A percentile compares a stretch with the other conserved stretches of the same genome.
phyloP scores from a whole-genome alignment of 768 basidiomycete species.

The Candolleomyces aberdarensis region DNA sequence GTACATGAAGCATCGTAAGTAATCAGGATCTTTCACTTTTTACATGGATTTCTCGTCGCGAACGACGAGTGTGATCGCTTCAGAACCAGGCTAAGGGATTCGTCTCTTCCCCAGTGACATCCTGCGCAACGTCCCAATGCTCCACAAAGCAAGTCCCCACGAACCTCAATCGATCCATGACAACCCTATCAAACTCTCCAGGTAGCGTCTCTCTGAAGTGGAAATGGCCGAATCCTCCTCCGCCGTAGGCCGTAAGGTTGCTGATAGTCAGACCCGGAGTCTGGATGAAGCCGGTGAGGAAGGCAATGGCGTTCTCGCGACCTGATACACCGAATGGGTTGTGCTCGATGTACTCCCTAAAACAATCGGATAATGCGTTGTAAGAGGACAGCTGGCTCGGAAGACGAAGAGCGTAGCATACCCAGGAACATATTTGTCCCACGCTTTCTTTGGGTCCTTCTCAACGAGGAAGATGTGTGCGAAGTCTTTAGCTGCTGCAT shows the following conservation, averaged over 20 bases:
- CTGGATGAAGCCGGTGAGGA: background rate
- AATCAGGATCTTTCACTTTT: too few relatives aligned
- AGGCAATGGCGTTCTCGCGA: background rate
- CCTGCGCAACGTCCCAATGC: conserved; percentile 1
- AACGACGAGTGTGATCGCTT: background rate
- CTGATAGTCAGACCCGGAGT: background rate
- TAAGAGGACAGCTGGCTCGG: background rate
- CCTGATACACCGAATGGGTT: background rate
- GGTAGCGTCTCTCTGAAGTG: background rate
- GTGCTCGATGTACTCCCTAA: background rate
- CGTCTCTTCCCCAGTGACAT: background rate
- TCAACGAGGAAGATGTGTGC: background rate
- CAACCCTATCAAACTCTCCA: background rate
- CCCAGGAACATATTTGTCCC: conserved; percentile 1
- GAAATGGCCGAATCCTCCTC: background rate
- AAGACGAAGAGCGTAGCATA: background rate
- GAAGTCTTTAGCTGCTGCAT: background rate
- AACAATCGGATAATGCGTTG: background rate
- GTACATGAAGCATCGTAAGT: too few relatives aligned
- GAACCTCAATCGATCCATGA: background rate
- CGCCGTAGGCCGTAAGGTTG: background rate
- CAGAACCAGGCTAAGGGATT: background rate
- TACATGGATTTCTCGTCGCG: too few relatives aligned
- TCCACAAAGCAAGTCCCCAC: conserved; percentile 2
- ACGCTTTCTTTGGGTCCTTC: background rate